Base-by-base conservation (phyloP, 352 stramenopile species). In the Phytophthora litchii region DNA sequence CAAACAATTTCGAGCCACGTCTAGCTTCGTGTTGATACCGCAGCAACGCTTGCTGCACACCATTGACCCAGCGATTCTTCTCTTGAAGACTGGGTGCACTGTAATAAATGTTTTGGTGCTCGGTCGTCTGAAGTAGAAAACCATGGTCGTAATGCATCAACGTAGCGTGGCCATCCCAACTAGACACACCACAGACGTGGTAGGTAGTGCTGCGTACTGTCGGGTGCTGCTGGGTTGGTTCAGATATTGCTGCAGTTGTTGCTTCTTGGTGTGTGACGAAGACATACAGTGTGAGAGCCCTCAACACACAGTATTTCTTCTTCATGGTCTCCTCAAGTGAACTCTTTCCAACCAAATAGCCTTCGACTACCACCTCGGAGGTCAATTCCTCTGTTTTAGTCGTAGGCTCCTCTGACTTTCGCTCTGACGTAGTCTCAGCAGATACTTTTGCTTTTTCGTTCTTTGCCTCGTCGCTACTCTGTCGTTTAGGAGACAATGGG, bases 81-180 rank as follows among this genome's bases (percentile, higher is more conserved):
- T 93, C 84, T 1, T 75, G 59, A 3, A 74, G 68, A 54, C 60
- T 90, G 4, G 80, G 68, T 0, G 80, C 80, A 49, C 84, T 93
- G 51, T 82, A 93, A 23, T 79, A 79, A 29, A 91, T 75, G n/a
- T 66, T 70, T 37, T 88, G 81, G 11, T 77, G 64, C n/a, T 70
- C 47, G 0, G 47, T 42, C 0, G 79, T 88, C 37, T 90, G 77
- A n/a, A 93, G 57, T 32, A 87, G 57, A 31, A 93, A 93, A 1
- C 76, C 78, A 52, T 93, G 72, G 14, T 83, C 67, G 64, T 93
- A 93, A 44, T 88, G 78, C 46, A 92, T 62, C 27, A 91, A 41
- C 11, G 77, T 53, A 8, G 73, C 70, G 36, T 87, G 71, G 17
- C 82, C 84, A 25, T 93, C 78, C 80, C 80, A 91, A 7, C 83